These are phyloP conservation scores for Penicillium sp. DNA, from an alignment of 2,329 filamentous ascomycete genomes.

Conservation along the genomic window DNA sequence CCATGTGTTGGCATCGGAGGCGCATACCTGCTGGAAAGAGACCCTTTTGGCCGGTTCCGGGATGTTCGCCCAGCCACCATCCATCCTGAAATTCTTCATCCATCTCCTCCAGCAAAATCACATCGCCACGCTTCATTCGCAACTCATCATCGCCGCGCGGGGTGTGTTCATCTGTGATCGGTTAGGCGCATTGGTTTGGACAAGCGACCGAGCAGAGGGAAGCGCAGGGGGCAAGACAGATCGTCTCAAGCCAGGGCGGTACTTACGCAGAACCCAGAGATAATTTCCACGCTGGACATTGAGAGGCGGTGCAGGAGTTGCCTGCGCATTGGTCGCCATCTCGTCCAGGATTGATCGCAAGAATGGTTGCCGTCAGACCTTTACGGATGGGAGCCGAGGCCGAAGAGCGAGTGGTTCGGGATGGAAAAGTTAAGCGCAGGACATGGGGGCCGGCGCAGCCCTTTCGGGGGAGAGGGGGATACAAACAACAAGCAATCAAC, in stretches of 20 bases:
- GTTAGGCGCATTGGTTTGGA: constrained; percentile 13
- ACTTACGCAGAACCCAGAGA: constrained; percentile 50
- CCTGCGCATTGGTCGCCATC: constrained; percentile 16
- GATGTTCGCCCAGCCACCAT: constrained; percentile 61
- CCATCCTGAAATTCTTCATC: constrained; percentile 69
- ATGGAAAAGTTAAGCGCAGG: constrained; percentile 24
- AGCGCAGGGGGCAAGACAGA: constrained; percentile 7
- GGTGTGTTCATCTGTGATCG: constrained; percentile 77
- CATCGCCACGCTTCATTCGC: constrained; percentile 74
- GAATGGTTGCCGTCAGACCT: constrained; percentile 5
- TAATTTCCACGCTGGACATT: constrained; percentile 45
- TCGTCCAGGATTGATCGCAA: constrained; percentile 7
- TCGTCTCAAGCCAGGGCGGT: not conserved
- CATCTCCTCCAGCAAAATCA: constrained; percentile 63
- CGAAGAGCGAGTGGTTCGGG: constrained; percentile 6
- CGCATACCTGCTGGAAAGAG: constrained; percentile 52
- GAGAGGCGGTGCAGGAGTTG: constrained; percentile 32
- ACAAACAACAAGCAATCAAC: constrained; percentile 4
- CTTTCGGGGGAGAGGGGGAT: constrained; percentile 16
- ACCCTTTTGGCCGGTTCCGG: constrained; percentile 44
- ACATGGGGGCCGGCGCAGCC: constrained; percentile 33
- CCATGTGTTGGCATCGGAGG: not conserved
- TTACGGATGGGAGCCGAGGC: constrained; percentile 8
- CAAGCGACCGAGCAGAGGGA: constrained; percentile 5
- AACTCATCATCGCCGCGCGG: constrained; percentile 93